Percentiles rank a stretch among this genome's conserved stretches.
Conservation (phyloP, 192 early-diverging fungal species). For the Podila verticillata region DNA sequence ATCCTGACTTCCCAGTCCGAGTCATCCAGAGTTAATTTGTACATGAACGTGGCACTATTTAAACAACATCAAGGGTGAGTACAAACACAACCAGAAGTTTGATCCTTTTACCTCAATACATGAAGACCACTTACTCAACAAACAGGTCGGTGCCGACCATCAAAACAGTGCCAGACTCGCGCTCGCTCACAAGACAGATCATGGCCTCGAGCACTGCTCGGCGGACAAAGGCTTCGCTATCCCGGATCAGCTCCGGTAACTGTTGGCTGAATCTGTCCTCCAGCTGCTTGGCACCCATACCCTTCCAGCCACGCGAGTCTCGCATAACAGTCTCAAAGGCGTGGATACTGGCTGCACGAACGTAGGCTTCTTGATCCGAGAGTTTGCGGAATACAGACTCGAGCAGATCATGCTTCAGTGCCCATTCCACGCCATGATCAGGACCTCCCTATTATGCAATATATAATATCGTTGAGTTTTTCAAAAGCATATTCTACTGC, state of each 20-base stretch:
- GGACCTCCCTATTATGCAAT: conserved; percentile 15
- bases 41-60: conserved; percentile 51
- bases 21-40: conserved; percentile 57
- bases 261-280: conserved; percentile 41
- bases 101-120: neutral
- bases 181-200: conserved; percentile 55
- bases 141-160: conserved; percentile 41
- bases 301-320: conserved; percentile 57
- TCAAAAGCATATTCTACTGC: too few relatives aligned
- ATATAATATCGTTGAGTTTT: neutral
- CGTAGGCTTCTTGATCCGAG: conserved; percentile 60
- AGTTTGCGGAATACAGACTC: conserved; percentile 52
- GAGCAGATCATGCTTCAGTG: conserved; percentile 51
- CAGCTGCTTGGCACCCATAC: conserved; percentile 49
- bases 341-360: conserved; percentile 59
- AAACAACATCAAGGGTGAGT: too few relatives aligned
- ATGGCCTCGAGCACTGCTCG: conserved; percentile 62
- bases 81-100: neutral
- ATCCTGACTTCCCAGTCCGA: conserved; percentile 62
- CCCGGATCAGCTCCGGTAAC: conserved; percentile 57
- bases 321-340: conserved; percentile 56
- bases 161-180: conserved; percentile 56
- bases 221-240: conserved; percentile 63
- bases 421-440: conserved; percentile 53
- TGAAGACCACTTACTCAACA: conserved; percentile 27